Evolutionary conservation across 2,329 filamentous ascomycete species (phyloP).

Genomic region (Apiospora hydei): DNA sequence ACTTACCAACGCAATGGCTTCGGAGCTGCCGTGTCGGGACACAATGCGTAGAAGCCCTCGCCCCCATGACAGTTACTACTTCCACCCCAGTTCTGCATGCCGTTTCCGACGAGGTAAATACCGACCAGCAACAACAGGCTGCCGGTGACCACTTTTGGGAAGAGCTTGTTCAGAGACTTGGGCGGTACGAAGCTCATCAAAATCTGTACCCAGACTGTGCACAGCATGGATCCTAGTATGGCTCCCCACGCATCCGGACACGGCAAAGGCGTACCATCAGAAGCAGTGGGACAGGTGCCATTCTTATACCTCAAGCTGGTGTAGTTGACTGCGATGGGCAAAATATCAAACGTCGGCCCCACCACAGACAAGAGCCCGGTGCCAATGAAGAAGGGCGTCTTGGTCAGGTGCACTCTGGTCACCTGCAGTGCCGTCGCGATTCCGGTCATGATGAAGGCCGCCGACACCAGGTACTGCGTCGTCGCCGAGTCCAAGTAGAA

Average conservation of each 20-base stretch:
- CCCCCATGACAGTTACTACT: conserved; percentile 61
- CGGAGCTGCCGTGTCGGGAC: conserved; percentile 64
- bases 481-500: conserved; percentile 63
- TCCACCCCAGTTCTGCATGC: conserved; percentile 74
- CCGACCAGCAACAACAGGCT: conserved; percentile 73
- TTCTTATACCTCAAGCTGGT: conserved; percentile 69
- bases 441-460: conserved; percentile 72
- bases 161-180: conserved; percentile 65
- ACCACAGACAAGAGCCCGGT: conserved; percentile 74
- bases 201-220: conserved; percentile 64
- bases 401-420: conserved; percentile 67
- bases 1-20: conserved; percentile 61
- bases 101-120: conserved; percentile 66
- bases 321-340: conserved; percentile 69
- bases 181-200: conserved; percentile 70
- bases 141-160: conserved; percentile 73
- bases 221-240: conserved; percentile 62
- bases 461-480: conserved; percentile 72
- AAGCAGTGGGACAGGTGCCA: conserved; percentile 66
- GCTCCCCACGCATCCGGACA: conserved; percentile 73
- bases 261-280: conserved; percentile 63
- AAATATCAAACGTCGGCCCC: conserved; percentile 71
- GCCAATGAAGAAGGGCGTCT: conserved; percentile 68
- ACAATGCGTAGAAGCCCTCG: conserved; percentile 59
- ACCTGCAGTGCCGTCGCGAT: conserved; percentile 72